Conservation (phyloP, 176 grass and related monocot species). For the Chloris gayana region DNA sequence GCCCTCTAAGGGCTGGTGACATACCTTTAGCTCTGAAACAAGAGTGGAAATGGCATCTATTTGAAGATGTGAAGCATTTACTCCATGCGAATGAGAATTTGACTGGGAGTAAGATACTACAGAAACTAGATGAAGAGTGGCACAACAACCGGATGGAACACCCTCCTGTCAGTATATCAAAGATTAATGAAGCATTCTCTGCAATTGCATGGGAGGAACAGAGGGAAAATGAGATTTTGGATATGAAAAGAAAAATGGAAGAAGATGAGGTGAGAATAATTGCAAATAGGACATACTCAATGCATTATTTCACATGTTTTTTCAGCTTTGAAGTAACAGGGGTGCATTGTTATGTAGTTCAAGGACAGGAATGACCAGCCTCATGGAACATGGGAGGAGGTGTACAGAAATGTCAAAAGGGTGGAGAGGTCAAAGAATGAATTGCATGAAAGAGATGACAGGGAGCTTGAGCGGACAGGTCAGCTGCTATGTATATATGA, state of each 20-base stretch:
- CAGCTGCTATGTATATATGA: slow-evolving; percentile 98
- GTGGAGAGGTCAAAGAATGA: slow-evolving; percentile 85
- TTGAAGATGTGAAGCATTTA: slow-evolving; percentile 63
- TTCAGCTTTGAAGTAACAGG: not conserved
- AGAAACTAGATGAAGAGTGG: slow-evolving; percentile 75
- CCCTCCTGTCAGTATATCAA: slow-evolving; percentile 41
- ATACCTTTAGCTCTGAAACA: slow-evolving; percentile 74
- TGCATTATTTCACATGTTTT: not conserved
- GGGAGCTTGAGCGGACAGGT: slow-evolving; percentile 93
- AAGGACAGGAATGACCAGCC: slow-evolving; percentile 83
- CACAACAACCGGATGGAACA: slow-evolving; percentile 48
- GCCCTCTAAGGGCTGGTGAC: slow-evolving; percentile 57
- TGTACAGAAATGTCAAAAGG: slow-evolving; percentile 91
- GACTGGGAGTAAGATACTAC: slow-evolving; percentile 58
- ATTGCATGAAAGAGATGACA: slow-evolving; percentile 92
- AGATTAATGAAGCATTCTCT: slow-evolving; percentile 63
- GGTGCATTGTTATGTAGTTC: slow-evolving; percentile 62
- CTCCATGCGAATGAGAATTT: slow-evolving; percentile 49
- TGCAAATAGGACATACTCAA: not conserved
- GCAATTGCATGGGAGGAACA: slow-evolving; percentile 82
- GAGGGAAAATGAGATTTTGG: slow-evolving; percentile 60
- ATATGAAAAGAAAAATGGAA: slow-evolving; percentile 64
- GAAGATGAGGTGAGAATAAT: slow-evolving; percentile 69
- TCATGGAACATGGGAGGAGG: slow-evolving; percentile 97
- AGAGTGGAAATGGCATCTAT: slow-evolving; percentile 84